These are phyloP conservation scores for Rehmannia glutinosa DNA, from an alignment of 257 asterid species.

Conservation along the genomic window DNA sequence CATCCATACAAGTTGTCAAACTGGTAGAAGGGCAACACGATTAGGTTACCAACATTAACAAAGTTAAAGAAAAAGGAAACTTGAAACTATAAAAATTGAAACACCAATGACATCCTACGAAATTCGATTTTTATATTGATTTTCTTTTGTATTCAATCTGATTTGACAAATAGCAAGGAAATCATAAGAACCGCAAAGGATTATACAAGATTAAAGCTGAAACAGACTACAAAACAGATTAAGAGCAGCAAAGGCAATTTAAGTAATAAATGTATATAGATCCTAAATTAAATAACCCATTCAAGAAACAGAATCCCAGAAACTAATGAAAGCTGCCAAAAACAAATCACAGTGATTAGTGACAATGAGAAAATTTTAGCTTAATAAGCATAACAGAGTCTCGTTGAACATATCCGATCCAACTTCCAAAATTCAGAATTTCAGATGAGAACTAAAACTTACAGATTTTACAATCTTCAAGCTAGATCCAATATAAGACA, in stretches of 20 bases:
- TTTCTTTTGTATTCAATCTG: no score
- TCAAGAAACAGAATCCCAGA: background rate
- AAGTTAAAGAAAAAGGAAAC: no score
- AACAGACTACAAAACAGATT: background rate
- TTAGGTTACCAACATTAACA: no score
- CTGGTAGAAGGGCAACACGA: conserved; percentile 8
- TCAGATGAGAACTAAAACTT: no score
- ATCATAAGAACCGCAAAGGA: background rate
- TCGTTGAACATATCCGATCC: no score
- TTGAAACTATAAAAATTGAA: no score
- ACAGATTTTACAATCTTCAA: background rate
- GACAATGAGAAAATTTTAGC: no score
- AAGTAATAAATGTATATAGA: no score
- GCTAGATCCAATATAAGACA: background rate
- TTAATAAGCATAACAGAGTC: no score
- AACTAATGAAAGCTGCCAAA: background rate
- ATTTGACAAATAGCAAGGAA: background rate
- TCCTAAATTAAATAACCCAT: background rate
- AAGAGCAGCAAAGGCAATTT: background rate
- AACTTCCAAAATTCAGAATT: no score
- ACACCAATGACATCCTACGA: no score
- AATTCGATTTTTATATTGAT: no score
- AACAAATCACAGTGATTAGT: background rate
- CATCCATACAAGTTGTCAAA: conserved; percentile 47
- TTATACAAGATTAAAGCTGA: background rate